phyloP scores from a whole-genome alignment of 2,329 filamentous ascomycete genomes.

The Dactylonectria macrodidyma region DNA sequence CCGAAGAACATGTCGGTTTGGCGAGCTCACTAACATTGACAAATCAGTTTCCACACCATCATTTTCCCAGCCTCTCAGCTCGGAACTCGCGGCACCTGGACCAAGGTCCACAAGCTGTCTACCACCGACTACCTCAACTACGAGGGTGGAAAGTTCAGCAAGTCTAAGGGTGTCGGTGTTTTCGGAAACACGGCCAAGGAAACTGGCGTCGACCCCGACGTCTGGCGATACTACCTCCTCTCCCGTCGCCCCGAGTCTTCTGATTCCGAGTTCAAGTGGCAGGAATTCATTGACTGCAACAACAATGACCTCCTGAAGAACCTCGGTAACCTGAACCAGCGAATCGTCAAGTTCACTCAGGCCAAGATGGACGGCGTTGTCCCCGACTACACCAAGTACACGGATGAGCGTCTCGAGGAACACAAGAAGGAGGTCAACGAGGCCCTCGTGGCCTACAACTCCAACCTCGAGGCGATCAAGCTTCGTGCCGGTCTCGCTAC shows the following conservation, averaged over 20 bases:
- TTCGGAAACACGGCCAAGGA: conserved; percentile 92
- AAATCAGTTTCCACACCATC: conserved; percentile 75
- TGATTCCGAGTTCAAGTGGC: conserved; percentile 94
- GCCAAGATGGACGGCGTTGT: conserved; percentile 81
- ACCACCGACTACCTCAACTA: conserved; percentile 92
- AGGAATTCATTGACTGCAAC: conserved; percentile 84
- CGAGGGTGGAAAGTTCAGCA: conserved; percentile 92
- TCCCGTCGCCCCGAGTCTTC: conserved; percentile 87
- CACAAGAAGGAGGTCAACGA: conserved; percentile 76
- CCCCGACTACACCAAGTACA: conserved; percentile 73
- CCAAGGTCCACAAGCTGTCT: conserved; percentile 88
- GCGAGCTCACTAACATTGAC: conserved; percentile 5
- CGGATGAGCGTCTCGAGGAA: conserved; percentile 67
- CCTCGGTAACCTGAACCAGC: conserved; percentile 82
- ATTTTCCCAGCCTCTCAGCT: conserved; percentile 92
- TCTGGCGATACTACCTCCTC: conserved; percentile 95
- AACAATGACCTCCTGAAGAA: conserved; percentile 90
- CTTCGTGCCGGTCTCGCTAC: conserved; percentile 77
- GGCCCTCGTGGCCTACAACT: conserved; percentile 76
- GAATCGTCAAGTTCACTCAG: conserved; percentile 82
- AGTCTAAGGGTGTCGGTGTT: conserved; percentile 89
- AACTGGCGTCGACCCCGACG: conserved; percentile 85
- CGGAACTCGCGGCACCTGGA: conserved; percentile 89
- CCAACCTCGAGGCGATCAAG: conserved; percentile 79
- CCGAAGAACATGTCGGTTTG: neutral